Evolutionary conservation across 768 basidiomycete species (phyloP).

Genomic region (Pholiota molesta): DNA sequence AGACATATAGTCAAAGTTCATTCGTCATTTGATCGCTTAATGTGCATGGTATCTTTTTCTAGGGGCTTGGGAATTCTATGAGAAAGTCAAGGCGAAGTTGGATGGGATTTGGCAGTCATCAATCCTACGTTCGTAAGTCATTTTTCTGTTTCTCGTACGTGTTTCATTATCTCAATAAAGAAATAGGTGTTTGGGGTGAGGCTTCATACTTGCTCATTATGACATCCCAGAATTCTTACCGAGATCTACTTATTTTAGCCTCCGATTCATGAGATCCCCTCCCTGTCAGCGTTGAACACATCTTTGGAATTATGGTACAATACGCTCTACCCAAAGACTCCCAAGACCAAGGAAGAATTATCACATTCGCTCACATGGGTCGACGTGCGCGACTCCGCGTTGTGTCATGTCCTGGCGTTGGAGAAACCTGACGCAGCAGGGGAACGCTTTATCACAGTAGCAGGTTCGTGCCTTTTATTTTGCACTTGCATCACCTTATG

Average conservation of each 20-base stretch:
- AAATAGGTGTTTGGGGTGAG: slow-evolving; percentile 35
- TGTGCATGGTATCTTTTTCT: background rate
- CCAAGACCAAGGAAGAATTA: slow-evolving; percentile 22
- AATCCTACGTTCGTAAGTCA: slow-evolving; percentile 55
- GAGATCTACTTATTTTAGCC: slow-evolving; percentile 32
- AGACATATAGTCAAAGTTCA: background rate
- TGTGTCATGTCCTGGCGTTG: slow-evolving; percentile 57
- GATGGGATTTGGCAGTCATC: slow-evolving; percentile 55
- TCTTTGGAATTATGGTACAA: slow-evolving; percentile 37
- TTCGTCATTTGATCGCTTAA: background rate
- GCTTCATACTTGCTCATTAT: background rate
- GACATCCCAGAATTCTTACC: background rate
- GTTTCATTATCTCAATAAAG: background rate
- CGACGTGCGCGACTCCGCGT: slow-evolving; percentile 60
- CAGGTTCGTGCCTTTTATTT: slow-evolving; percentile 25
- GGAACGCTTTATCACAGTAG: slow-evolving; percentile 57
- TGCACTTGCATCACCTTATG: background rate
- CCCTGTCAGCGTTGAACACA: slow-evolving; percentile 38
- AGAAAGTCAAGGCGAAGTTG: slow-evolving; percentile 44
- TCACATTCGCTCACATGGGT: slow-evolving; percentile 35
- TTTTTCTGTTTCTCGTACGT: background rate
- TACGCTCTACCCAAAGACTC: slow-evolving; percentile 21
- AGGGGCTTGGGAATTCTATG: slow-evolving; percentile 41
- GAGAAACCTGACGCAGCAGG: slow-evolving; percentile 54
- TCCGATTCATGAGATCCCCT: slow-evolving; percentile 41